Base-by-base conservation (phyloP, 2,329 filamentous ascomycete species). In the Domatiomyces catenatus region DNA sequence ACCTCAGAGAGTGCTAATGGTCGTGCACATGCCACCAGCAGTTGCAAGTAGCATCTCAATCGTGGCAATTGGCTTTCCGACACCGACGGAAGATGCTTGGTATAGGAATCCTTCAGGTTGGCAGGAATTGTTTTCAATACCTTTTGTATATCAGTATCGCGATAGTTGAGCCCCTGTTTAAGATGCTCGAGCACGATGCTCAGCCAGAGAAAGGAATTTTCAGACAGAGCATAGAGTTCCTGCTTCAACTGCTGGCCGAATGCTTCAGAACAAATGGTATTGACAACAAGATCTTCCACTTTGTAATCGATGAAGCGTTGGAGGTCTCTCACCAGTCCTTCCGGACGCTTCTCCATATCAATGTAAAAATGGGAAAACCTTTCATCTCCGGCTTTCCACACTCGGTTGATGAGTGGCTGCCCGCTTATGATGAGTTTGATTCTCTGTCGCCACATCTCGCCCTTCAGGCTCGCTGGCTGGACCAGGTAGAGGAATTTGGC, bases 191-290 rank as follows among this genome's bases (percentile, higher is more conserved):
- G 46, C 36, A 52, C 51, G 17, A 53, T 46, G 42, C 39, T 51
- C 48, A 53, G 45, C 51, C 51, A 53, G 4, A 53, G 42, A 51
- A 53, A 53, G 12, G 51, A 53, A 39, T 53, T 53, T 26, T 53
- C 51, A 17, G 48, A 24, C n/a, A 50, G 18, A 18, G 47, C 6
- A 22, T 42, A 39, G 32, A 52, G 49, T 26, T 26, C 32, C 24
- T 43, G 43, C 42, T 52, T 49, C 45, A 54, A 49, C 22, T 51
- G 36, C 43, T 52, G 22, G 42, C 52, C 50, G 19, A 32, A 8
- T 42, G 49, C 39, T 44, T 49, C 26, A 22, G 52, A 52, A 18
- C 32, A 54, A 32, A 53, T 48, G 22, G 18, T 32, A 42, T 44
- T 48, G 42, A 36, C 3, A 44, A 53, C 49, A 17, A 53, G 44